These are phyloP conservation scores for Massarina eburnea DNA, from an alignment of 2,329 filamentous ascomycete species.

Conservation along the genomic window DNA sequence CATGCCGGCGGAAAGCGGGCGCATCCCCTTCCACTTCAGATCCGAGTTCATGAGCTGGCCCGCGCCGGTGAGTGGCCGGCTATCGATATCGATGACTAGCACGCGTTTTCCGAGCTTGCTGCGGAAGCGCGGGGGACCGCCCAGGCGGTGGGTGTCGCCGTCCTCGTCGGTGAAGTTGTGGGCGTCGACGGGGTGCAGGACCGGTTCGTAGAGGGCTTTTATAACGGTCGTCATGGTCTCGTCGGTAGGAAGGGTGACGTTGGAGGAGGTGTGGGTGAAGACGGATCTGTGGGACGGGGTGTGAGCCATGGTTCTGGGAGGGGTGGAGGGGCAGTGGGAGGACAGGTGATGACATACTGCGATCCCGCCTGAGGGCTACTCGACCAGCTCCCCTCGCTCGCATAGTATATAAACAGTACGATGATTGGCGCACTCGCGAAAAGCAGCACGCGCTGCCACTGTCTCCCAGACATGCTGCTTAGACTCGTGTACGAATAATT, in stretches of 20 bases:
- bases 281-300: background rate
- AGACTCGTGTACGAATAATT: conserved; percentile 35
- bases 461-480: conserved; percentile 26
- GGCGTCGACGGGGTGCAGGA: conserved; percentile 38
- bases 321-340: background rate
- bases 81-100: conserved; percentile 43
- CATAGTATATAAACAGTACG: conserved; percentile 31
- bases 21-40: conserved; percentile 42
- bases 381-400: background rate
- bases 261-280: conserved; percentile 3
- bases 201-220: conserved; percentile 40
- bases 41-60: conserved; percentile 41
- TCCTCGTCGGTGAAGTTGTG: conserved; percentile 43
- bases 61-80: conserved; percentile 35
- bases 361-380: background rate
- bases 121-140: conserved; percentile 35
- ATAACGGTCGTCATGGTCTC: conserved; percentile 43
- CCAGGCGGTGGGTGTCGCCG: conserved; percentile 34
- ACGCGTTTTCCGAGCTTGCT: conserved; percentile 41
- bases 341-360: background rate
- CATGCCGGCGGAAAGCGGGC: conserved; percentile 41
- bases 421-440: conserved; percentile 34
- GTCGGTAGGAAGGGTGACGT: conserved; percentile 26
- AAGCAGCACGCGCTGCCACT: conserved; percentile 38
- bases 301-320: conserved; percentile 5